phyloP scores from a whole-genome alignment of 257 asterid species.

The Jacaranda mimosifolia region DNA sequence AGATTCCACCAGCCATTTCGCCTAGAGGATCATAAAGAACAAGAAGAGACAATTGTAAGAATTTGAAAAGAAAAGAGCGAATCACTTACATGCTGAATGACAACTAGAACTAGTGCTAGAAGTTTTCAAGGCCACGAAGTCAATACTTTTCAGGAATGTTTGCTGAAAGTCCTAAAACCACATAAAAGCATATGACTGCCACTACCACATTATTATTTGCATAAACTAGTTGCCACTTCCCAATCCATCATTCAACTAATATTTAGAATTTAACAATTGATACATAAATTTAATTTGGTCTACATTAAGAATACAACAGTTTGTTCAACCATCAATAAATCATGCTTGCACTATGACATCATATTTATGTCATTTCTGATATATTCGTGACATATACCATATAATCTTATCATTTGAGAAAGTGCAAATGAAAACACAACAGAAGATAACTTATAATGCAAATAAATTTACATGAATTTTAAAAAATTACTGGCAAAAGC shows the following conservation, averaged over 20 bases:
- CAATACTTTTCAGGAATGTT: slow-evolving; percentile 6
- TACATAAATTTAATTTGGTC: not conserved
- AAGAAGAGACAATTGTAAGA: slow-evolving; percentile 9
- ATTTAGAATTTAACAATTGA: not conserved
- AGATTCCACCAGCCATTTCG: slow-evolving; percentile 98
- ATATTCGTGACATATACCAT: not conserved
- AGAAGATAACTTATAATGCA: not conserved
- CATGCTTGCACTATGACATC: slow-evolving; percentile 1
- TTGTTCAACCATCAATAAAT: not conserved
- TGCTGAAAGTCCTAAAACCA: slow-evolving; percentile 12
- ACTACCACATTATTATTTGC: slow-evolving; percentile 3
- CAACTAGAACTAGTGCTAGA: slow-evolving; percentile 11
- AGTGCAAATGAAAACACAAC: not conserved
- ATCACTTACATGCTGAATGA: slow-evolving; percentile 1
- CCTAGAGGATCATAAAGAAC: slow-evolving; percentile 53
- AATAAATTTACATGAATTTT: too few species aligned
- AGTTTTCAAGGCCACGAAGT: not conserved
- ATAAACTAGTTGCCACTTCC: slow-evolving; percentile 17
- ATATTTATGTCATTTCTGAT: not conserved
- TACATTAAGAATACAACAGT: not conserved
- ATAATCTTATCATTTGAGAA: slow-evolving; percentile 2
- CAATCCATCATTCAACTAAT: not conserved
- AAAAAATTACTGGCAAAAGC: too few species aligned
- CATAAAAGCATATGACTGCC: slow-evolving; percentile 19
- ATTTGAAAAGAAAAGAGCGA: slow-evolving; percentile 14